These are phyloP conservation scores for Dillenia suffruticosa DNA, from an alignment of 164 flowering plant species.

Conservation along the genomic window DNA sequence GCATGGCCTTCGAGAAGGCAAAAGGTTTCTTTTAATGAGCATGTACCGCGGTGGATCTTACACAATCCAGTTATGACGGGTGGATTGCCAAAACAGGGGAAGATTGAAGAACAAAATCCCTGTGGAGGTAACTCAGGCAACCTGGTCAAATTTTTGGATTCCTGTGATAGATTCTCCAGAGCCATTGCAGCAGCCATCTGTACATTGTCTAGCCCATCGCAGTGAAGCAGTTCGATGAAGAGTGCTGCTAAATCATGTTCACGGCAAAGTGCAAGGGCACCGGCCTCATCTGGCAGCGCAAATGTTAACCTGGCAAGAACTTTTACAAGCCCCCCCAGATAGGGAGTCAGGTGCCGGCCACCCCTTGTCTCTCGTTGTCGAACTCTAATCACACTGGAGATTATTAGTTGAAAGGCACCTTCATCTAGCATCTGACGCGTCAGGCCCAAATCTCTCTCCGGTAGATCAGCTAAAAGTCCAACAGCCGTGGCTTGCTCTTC, in stretches of 20 bases:
- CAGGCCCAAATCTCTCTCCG: slow-evolving; percentile 77
- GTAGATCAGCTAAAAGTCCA: slow-evolving; percentile 84
- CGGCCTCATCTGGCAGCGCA: slow-evolving; percentile 53
- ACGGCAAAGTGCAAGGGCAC: slow-evolving; percentile 53
- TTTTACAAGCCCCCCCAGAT: slow-evolving; percentile 78
- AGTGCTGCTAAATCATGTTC: slow-evolving; percentile 58
- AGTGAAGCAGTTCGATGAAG: slow-evolving; percentile 71
- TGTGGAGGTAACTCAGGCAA: slow-evolving; percentile 62
- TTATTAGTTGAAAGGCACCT: slow-evolving; percentile 55
- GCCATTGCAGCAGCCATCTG: slow-evolving; percentile 87
- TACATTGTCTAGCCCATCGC: slow-evolving; percentile 81
- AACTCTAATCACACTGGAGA: slow-evolving; percentile 39
- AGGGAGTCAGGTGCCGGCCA: slow-evolving; percentile 72
- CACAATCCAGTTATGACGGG: slow-evolving; percentile 67
- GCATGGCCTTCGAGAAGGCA: slow-evolving; percentile 81
- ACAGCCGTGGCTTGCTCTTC: slow-evolving; percentile 95
- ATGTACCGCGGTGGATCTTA: slow-evolving; percentile 61
- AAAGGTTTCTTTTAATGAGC: slow-evolving; percentile 70
- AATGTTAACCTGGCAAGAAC: slow-evolving; percentile 81
- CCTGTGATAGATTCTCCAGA: slow-evolving; percentile 72
- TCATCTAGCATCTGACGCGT: slow-evolving; percentile 73
- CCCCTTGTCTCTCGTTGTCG: slow-evolving; percentile 74
- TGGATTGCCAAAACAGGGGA: slow-evolving; percentile 69
- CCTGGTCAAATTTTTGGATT: slow-evolving; percentile 57
- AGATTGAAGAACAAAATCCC: slow-evolving; percentile 55